Evolutionary conservation across 352 stramenopile species (phyloP).

Genomic region (Stephanocyclus meneghinianus): DNA sequence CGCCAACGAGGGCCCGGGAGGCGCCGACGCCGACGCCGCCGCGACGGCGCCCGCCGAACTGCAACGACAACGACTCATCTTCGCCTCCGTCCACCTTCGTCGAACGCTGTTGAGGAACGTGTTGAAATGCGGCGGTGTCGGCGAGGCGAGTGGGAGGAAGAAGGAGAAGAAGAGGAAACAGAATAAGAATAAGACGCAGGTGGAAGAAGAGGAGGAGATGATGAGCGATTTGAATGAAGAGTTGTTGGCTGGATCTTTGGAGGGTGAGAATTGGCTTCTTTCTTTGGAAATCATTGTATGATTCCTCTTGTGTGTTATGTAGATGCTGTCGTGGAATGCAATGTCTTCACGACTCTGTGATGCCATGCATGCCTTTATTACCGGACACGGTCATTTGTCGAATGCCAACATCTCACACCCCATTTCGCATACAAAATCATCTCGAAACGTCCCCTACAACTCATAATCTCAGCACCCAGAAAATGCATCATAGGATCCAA

Average conservation of each 20-base stretch:
- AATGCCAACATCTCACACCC: too few species aligned
- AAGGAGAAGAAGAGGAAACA: conserved; percentile 1
- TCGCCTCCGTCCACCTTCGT: background rate
- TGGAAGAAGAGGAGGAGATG: conserved; percentile 16
- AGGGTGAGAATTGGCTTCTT: background rate
- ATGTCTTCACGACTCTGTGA: background rate
- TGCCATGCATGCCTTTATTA: background rate
- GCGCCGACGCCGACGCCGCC: background rate
- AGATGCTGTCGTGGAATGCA: background rate
- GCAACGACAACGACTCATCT: background rate
- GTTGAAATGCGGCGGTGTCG: background rate
- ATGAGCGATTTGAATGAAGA: conserved; percentile 18
- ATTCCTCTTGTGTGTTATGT: background rate
- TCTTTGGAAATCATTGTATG: too few species aligned
- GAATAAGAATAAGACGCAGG: conserved; percentile 6
- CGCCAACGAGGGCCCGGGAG: background rate
- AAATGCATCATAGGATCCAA: conserved; percentile 13
- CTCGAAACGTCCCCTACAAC: too few species aligned
- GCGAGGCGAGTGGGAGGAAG: background rate
- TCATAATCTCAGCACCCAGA: background rate
- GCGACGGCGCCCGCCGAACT: background rate
- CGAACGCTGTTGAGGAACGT: conserved; percentile 1
- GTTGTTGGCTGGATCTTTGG: background rate
- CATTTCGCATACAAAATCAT: too few species aligned
- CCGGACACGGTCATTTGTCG: too few species aligned